Percentiles rank a stretch among this genome's conserved stretches.
Evolutionary conservation across 2,329 filamentous ascomycete species (phyloP).

Genomic region (Monilinia fructigena): DNA sequence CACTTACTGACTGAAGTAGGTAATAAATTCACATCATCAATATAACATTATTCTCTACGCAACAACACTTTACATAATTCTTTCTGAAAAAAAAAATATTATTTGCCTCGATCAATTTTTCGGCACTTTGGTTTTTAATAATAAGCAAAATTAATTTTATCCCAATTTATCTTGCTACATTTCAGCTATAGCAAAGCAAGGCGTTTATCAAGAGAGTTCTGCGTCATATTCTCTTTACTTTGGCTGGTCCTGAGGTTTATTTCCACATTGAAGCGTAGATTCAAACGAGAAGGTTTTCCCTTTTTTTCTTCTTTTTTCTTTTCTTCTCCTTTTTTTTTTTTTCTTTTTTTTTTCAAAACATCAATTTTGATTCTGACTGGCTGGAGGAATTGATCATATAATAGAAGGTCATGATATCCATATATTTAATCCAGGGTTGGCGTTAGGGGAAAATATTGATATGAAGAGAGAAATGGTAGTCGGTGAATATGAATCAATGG

Average conservation of each 20-base stretch:
- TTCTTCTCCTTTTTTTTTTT: too few relatives aligned
- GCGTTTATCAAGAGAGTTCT: not conserved
- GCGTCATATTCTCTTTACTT: not conserved
- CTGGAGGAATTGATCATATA: not conserved
- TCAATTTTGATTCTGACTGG: not conserved
- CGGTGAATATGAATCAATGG: not conserved
- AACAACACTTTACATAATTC: not conserved
- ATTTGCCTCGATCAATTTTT: not conserved
- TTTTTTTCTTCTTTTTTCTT: not conserved
- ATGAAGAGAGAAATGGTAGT: not conserved
- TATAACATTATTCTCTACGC: not conserved
- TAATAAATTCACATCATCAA: not conserved
- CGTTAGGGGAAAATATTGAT: not conserved
- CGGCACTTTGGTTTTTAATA: not conserved
- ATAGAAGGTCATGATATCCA: not conserved
- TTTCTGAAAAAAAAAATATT: not conserved
- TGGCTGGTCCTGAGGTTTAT: not conserved
- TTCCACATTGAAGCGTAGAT: not conserved
- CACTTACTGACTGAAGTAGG: not conserved
- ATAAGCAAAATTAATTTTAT: not conserved
- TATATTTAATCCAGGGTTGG: constrained; percentile 5
- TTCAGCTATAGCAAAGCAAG: not conserved
- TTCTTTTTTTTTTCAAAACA: too few relatives aligned
- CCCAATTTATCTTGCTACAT: not conserved
- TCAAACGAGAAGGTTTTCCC: not conserved